Base-by-base conservation (phyloP, 371 early-diverging fungal genomes). In the Saksenaea oblongispora region DNA sequence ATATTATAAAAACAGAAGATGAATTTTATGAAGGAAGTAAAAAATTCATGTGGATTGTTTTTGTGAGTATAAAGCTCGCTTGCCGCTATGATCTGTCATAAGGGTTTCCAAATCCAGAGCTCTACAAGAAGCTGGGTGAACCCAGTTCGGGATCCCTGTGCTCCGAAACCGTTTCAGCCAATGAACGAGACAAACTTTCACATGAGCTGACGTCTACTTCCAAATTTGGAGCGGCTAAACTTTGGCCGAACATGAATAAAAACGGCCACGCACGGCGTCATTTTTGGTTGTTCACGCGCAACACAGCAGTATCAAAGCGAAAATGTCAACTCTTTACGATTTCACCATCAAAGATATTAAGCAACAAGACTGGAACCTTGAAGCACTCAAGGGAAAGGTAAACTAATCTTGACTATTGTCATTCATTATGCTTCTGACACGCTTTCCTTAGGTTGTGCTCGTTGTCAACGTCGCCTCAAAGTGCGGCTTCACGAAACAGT, bases 391-490 rank as follows among this genome's bases (percentile, higher is more conserved):
- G 59, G 80, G 78, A 66, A 76, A 80, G 54, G 79, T 73, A 73
- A 51, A 13, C 2, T 10, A n/a, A 11, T 24, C 17, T 51, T 35
- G 22, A 26, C 22, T 47, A 11, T 1, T 18, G 10, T 22, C 51
- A 47, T 47, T 47, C 11, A 8, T 8, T 22, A 9, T 22, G 7
- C 2, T 13, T 7, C 15, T 34, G 3, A 31, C 31, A 7, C 31
- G 7, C 7, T 2, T 31, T 7, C 2, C 9, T 17, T 34, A 95
- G 83, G 95, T 92, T 15, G 88, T 95, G 31, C 79, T 95, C 39
- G 77, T 98, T 41, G 95, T 95, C 62, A 99, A 99, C 77, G 93
- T 95, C 31, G 99, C 99, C 26, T 92, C 93, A 59, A 88, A 95
- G 63, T 99, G 99, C 76, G 97, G 97, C 10, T 93, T 93, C 69